Percentiles rank a stretch among this genome's conserved stretches.
Evolutionary conservation across 768 basidiomycete species (phyloP).

Genomic region (Kondoa malvinella): DNA sequence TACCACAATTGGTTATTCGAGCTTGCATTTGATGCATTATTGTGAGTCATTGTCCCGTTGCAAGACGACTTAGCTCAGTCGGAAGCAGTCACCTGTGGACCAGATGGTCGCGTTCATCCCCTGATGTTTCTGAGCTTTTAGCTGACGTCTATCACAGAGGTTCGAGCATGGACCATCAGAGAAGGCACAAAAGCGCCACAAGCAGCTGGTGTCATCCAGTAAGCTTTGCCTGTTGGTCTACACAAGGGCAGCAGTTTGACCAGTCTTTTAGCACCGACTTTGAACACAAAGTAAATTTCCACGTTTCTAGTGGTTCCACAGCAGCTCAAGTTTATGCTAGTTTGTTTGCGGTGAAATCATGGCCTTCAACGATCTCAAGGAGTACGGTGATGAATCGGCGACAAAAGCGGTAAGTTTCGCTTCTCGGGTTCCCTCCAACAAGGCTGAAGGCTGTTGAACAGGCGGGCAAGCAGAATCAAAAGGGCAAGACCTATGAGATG

Average conservation of each 20-base stretch:
- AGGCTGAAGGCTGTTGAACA: background rate
- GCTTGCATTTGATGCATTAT: constrained; percentile 54
- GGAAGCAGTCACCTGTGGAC: constrained; percentile 89
- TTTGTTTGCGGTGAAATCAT: constrained; percentile 97
- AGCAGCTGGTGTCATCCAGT: constrained; percentile 97
- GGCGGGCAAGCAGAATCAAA: constrained; percentile 15
- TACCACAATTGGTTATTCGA: constrained; percentile 79
- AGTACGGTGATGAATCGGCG: constrained; percentile 70
- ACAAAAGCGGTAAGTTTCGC: constrained; percentile 57
- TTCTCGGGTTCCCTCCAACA: background rate
- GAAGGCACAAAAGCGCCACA: constrained; percentile 87
- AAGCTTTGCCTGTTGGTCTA: constrained; percentile 10
- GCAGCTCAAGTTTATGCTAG: background rate
- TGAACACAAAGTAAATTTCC: constrained; percentile 51
- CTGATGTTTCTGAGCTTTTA: background rate
- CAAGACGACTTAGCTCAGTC: constrained; percentile 49
- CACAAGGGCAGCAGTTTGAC: background rate
- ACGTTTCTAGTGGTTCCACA: background rate
- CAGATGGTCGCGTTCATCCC: constrained; percentile 43
- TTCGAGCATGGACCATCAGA: constrained; percentile 84
- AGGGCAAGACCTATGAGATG: constrained; percentile 66
- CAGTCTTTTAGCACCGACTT: constrained; percentile 57
- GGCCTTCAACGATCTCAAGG: constrained; percentile 72
- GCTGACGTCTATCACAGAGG: background rate
- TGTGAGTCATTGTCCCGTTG: background rate